These are phyloP conservation scores for Ambrosiella beaveri DNA, from an alignment of 2,329 filamentous ascomycete species.

Conservation along the genomic window DNA sequence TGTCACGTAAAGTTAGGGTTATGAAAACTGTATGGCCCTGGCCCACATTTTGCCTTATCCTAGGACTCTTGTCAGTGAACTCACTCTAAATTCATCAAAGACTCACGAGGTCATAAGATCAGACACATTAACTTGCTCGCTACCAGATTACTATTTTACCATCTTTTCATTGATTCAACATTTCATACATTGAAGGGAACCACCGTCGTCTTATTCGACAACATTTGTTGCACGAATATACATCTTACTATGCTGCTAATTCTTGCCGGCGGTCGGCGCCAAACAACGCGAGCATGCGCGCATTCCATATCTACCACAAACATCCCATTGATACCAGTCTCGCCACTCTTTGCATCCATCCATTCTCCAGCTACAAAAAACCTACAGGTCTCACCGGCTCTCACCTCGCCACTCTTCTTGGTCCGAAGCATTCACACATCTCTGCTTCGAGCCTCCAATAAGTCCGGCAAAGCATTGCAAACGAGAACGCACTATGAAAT, in stretches of 20 bases:
- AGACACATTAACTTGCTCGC: too few species aligned
- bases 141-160: too few species aligned
- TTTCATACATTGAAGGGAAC: too few species aligned
- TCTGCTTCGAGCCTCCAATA: neutral
- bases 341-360: conserved; percentile 6
- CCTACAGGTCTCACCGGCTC: neutral
- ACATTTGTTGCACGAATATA: neutral
- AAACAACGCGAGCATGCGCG: conserved; percentile 1
- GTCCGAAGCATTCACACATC: neutral
- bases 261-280: neutral
- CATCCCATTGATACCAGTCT: conserved; percentile 4
- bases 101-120: too few species aligned
- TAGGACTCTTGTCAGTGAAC: too few species aligned
- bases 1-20: too few species aligned
- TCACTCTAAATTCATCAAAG: too few species aligned
- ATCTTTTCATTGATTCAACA: too few species aligned
- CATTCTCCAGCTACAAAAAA: neutral
- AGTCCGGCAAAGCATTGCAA: neutral
- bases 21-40: too few species aligned
- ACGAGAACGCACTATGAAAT: conserved; percentile 59
- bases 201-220: too few species aligned
- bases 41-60: too few species aligned
- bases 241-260: neutral
- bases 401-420: neutral
- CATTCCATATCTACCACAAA: neutral